phyloP scores from a whole-genome alignment of 2,329 filamentous ascomycete species.

The Colletotrichum sp. region DNA sequence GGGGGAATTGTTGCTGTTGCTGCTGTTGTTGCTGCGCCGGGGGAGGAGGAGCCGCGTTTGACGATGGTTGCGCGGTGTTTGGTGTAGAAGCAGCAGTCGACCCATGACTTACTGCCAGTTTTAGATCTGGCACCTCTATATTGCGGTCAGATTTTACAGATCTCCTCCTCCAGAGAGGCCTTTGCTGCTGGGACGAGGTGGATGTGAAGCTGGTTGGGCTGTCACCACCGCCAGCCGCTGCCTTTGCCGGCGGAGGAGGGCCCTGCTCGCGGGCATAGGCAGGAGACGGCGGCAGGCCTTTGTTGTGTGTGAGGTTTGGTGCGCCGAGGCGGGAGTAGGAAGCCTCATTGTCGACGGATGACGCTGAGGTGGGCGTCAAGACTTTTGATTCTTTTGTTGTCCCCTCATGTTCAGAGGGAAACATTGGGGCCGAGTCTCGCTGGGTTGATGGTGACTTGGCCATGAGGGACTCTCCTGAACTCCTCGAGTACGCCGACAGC shows the following conservation, averaged over 20 bases:
- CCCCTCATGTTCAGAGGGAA: constrained; percentile 13
- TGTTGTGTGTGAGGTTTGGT: constrained; percentile 12
- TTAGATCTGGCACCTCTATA: constrained; percentile 53
- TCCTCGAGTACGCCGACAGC: constrained; percentile 59
- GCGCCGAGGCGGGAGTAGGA: not conserved
- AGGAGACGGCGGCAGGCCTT: constrained; percentile 18
- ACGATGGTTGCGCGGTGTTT: constrained; percentile 5
- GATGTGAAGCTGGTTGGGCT: constrained; percentile 25
- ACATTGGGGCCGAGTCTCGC: constrained; percentile 27
- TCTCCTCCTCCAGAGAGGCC: constrained; percentile 54
- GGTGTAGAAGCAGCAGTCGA: constrained; percentile 47
- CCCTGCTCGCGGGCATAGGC: not conserved
- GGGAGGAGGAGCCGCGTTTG: not conserved
- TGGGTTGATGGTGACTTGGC: constrained; percentile 36
- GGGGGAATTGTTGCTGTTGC: constrained; percentile 2
- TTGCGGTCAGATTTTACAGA: constrained; percentile 54
- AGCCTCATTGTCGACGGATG: constrained; percentile 2
- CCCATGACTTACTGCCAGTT: constrained; percentile 53
- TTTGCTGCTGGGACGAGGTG: constrained; percentile 31
- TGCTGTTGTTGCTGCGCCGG: not conserved
- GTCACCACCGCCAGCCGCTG: not conserved
- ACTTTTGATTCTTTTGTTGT: constrained; percentile 1
- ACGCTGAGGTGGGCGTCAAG: not conserved
- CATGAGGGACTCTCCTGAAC: constrained; percentile 48
- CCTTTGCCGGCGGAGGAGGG: constrained; percentile 1